phyloP scores from a whole-genome alignment of 2,329 filamentous ascomycete genomes.

The Clonostachys chloroleuca region DNA sequence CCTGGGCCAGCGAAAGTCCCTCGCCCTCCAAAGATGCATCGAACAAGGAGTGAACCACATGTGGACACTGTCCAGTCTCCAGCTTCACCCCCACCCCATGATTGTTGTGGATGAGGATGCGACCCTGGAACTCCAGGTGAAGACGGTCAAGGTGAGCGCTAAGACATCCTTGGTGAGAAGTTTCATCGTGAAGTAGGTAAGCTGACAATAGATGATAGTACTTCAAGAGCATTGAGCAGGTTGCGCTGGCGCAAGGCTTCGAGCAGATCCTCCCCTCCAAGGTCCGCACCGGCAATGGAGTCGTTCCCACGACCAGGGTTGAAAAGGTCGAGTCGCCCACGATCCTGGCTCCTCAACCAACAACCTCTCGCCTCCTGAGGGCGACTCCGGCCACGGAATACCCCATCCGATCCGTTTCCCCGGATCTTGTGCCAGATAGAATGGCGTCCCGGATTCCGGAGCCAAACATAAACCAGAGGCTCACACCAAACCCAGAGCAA shows the following conservation, averaged over 20 bases:
- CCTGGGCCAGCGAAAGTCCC: constrained; percentile 74
- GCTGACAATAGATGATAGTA: constrained; percentile 37
- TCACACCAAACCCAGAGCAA: constrained; percentile 44
- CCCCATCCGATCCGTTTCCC: constrained; percentile 49
- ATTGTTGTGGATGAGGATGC: constrained; percentile 81
- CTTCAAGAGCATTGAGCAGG: constrained; percentile 67
- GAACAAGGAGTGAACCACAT: constrained; percentile 84
- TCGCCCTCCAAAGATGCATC: constrained; percentile 74
- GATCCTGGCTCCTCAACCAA: constrained; percentile 49
- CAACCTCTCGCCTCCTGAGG: constrained; percentile 49
- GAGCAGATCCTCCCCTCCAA: constrained; percentile 53
- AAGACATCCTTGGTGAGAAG: not conserved
- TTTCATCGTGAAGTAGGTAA: not conserved
- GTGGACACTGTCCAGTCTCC: constrained; percentile 81
- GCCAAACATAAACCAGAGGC: constrained; percentile 33
- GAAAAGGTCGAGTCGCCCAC: constrained; percentile 37
- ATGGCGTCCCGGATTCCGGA: constrained; percentile 55
- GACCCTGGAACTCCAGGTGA: constrained; percentile 67
- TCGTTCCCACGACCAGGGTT: constrained; percentile 30
- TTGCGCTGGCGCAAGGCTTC: constrained; percentile 52
- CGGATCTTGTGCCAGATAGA: constrained; percentile 57
- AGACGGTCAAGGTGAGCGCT: constrained; percentile 57
- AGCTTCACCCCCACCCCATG: constrained; percentile 77
- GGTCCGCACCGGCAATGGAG: constrained; percentile 46
- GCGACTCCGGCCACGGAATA: constrained; percentile 51